These are phyloP conservation scores for Fusarium sublunatum DNA, from an alignment of 2,329 filamentous ascomycete genomes.

Conservation along the genomic window DNA sequence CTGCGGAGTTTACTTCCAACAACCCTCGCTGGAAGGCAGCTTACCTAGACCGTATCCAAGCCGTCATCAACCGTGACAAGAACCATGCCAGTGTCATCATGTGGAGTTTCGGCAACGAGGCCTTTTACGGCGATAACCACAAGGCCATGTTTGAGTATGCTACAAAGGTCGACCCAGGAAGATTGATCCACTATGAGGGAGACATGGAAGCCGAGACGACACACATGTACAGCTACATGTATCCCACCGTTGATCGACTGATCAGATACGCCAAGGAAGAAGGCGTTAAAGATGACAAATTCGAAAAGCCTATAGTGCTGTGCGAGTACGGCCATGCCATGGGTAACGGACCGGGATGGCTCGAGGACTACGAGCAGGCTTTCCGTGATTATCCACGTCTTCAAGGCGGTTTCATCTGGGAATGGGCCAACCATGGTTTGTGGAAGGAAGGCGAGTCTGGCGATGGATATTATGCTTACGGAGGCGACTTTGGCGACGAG, in stretches of 20 bases:
- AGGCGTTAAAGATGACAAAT: conserved; percentile 58
- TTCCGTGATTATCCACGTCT: conserved; percentile 71
- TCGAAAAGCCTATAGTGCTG: conserved; percentile 68
- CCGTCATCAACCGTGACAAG: conserved; percentile 75
- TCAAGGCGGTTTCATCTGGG: conserved; percentile 76
- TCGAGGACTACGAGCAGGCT: conserved; percentile 74
- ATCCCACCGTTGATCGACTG: conserved; percentile 65
- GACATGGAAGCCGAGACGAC: conserved; percentile 68
- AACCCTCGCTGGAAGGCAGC: conserved; percentile 71
- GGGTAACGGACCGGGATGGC: conserved; percentile 78
- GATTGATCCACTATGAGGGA: conserved; percentile 75
- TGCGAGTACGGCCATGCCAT: conserved; percentile 73
- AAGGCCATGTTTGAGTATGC: conserved; percentile 74
- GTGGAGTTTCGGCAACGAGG: conserved; percentile 80
- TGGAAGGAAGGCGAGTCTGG: conserved; percentile 57
- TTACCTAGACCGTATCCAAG: conserved; percentile 74
- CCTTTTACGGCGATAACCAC: conserved; percentile 77
- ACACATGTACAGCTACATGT: conserved; percentile 78
- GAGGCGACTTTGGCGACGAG: conserved; percentile 70
- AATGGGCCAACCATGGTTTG: conserved; percentile 72
- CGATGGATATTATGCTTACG: conserved; percentile 68
- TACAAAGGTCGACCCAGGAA: conserved; percentile 66
- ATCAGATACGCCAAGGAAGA: conserved; percentile 57
- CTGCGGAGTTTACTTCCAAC: conserved; percentile 69
- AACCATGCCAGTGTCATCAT: conserved; percentile 77